Base-by-base conservation (phyloP, 2,329 filamentous ascomycete genomes). In the Colletotrichum magnum region DNA sequence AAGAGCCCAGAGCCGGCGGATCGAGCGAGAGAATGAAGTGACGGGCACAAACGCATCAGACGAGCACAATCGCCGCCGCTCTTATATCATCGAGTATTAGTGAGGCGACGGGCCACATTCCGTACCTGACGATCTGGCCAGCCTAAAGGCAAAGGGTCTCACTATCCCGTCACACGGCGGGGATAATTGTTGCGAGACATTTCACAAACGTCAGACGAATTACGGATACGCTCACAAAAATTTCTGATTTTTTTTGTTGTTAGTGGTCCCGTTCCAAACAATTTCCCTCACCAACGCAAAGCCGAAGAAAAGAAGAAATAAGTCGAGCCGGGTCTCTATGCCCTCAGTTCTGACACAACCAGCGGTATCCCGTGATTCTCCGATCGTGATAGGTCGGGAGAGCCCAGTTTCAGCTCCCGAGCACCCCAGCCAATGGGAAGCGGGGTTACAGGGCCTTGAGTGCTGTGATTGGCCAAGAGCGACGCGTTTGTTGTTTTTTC, bases 111-210 rank as follows among this genome's bases (percentile, higher is more conserved):
- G 41, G 63, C 21, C 54, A 60, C 67, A 67, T 69, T 69, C 67
- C 67, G 67, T 69, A 67, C 67, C 67, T 69, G 67, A 67, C 67
- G 67, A 69, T 69, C 67, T 57, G 56, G 62, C 62, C 67, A 69
- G 62, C 67, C 28, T 50, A 6, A 54, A 57, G 28, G 41, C 39
- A 41, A 41, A 54, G 54, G 51, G 58, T 45, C 61, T 69, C 56
- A 61, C 50, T 21, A 13, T 41, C 51, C 45, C 58, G 62, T 67
- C 56, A 52, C 51, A 67, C 63, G 57, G 47, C 57, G 36, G 67
- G 63, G 57, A 61, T 52, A 58, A 58, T 67, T 51, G 63, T 69
- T 39, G 63, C 57, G 51, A 69, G 67, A 69, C 57, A 69, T 56
- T 60, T 47, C 39, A 21, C 39, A 13, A 43, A 21, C 48, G 50